Evolutionary conservation across 2,329 filamentous ascomycete species (phyloP), one percentile per base, ranked within the genome.

Genomic region (Tolypocladium guangdongense): DNA sequence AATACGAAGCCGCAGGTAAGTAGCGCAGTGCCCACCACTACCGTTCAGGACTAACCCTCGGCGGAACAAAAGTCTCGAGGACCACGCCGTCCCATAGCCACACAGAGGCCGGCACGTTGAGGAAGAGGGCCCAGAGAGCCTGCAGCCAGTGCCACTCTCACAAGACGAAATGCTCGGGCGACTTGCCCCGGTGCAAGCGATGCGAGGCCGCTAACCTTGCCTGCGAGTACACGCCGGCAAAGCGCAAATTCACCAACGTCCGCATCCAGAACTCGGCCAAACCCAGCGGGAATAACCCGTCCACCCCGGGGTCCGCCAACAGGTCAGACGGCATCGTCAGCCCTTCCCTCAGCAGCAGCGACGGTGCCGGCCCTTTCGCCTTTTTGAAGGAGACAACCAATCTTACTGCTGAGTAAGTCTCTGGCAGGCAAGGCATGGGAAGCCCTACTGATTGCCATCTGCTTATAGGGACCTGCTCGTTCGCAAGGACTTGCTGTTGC

Each of bases 121-220:
- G 71, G 27, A 73, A 71, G 53, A 66, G 71, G 37, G 71, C 71
- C 4, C 71, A 73, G 52, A 59, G 70, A 50, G 71, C 71, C n/a
- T 74, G 71, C 57, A 65, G 62, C 27, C 64, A 72, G 51, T 74
- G 71, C 35, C 71, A 73, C 56, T 54, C 64, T 3, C 70, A 73
- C 58, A 74, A 74, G 59, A 73, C 71, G 1, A 73, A 72, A 55
- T 74, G 71, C 55, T 72, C 70, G 1, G 70, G 71, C 22, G 71
- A 73, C 50, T 53, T 71, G 47, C 71, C 71, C 7, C 61, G 60
- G 32, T 74, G 71, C 56, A 66, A 67, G 56, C 62, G 71, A 52
- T 74, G 71, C 56, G 64, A 69, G 47, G 56, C 56, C 2, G 59
- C 60, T 33, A 62, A 64, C 30, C 56, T 73, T n/a, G 49, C 52